Base-by-base conservation (phyloP, 345 rosid genomes). In the Corymbia maculata region DNA sequence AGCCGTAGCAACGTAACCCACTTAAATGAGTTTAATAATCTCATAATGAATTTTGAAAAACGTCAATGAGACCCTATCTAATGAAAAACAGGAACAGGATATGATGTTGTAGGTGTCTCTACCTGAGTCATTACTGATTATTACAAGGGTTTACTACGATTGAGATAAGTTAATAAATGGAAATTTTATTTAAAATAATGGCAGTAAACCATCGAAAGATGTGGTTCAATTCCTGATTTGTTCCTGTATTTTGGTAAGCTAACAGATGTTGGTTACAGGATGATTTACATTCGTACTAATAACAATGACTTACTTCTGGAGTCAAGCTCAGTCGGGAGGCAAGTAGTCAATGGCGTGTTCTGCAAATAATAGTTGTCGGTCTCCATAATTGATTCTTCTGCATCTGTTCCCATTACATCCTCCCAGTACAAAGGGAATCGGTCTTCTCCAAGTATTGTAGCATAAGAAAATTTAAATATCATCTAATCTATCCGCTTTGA, bases 21-120 rank as follows among this genome's bases (percentile, higher is more conserved):
- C 26, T 1, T 55, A 55, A 26, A 55, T 21, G 59, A 55, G 11
- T 21, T 21, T 0, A 21, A 55, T 55, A 21, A 8, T 55, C 26
- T 55, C 59, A 55, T 8, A 3, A 55, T 55, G 59, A 26, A 21
- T 55, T 26, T 55, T 55, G 26, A 55, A 55, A 1, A 55, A 55
- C 0, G 0, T 21, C 21, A 26, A 55, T 55, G 59, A 21, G 59
- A 55, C 5, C 2, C 0, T 21, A 53, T 55, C 2, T 0, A 0
- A 55, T 55, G 59, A 55, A 55, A 52, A n/a, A n/a, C n/a, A n/a
- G n/a, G n/a, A 55, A 55, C 26, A 55, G 0, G 59, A 21, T 26
- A 55, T 55, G 59, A 55, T 55, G 3, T 19, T 55, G 26, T 55
- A 19, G 59, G 59, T 55, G 26, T 55, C 61, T 55, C 61, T 55